Base-by-base conservation (phyloP, 768 basidiomycete species). In the Leccinum rimulosum region DNA sequence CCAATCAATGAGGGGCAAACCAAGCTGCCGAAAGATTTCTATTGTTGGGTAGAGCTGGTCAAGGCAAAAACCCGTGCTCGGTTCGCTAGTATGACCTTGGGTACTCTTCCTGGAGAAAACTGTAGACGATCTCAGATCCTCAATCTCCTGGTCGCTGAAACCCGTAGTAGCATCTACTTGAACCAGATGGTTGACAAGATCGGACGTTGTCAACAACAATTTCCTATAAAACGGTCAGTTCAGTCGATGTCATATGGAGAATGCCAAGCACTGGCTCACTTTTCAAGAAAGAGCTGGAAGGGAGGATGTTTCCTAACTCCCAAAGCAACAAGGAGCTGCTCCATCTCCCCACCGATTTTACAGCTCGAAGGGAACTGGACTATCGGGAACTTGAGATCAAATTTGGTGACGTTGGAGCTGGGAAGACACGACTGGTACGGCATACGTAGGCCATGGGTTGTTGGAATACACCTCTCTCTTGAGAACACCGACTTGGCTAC, bases 1-100 rank as follows among this genome's bases (percentile, higher is more conserved):
- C 95, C 95, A 97, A 62, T 93, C 91, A 35, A 98, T 79, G 3
- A 95, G 68, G 3, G 93, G 91, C 9, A 98, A 70, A 3, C 81
- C 81, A 9, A 98, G 77, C 47, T 82, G 76, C 10, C 88, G 80
- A 56, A 94, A 84, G 2, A 77, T 75, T 30, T 87, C 84, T 0
- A 82, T 61, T 0, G 95, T 95, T 66, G 96, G 95, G 67, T 95
- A 96, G 12, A 98, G 77, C 35, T 36, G 35, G 14, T 58, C 83
- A 80, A 36, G 35, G 35, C 14, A 7, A 28, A 28, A 28, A 28
- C 28, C 25, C 25, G 25, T 2, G 25, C 25, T 12, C 35, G 12
- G 35, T 36, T 7, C 35, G 14, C 35, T 3, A 15, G 25, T 25
- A 25, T 6, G 3, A 35, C 35, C 35, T 36, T 36, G 12, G 35